These are phyloP conservation scores for Terana coerulea DNA, from an alignment of 768 basidiomycete species.

Conservation along the genomic window DNA sequence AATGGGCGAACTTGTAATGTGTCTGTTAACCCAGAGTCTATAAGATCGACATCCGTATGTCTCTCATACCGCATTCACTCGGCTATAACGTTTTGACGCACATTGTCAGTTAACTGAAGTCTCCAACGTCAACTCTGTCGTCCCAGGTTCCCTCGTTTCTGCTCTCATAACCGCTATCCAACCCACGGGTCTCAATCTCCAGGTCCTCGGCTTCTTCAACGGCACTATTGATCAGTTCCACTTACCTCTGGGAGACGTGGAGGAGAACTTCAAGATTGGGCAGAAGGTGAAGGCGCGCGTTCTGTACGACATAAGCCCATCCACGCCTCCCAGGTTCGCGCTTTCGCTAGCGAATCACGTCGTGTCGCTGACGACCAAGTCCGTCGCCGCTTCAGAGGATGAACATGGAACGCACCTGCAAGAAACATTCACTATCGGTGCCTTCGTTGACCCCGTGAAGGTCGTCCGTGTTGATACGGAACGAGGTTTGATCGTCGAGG, in stretches of 20 bases:
- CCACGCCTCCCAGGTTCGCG: conserved; percentile 80
- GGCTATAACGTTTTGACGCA: not conserved
- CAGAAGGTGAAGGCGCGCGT: conserved; percentile 82
- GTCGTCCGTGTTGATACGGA: conserved; percentile 75
- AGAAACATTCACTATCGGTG: conserved; percentile 70
- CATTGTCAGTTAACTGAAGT: conserved; percentile 73
- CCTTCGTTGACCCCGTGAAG: conserved; percentile 65
- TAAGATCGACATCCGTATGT: conserved; percentile 56
- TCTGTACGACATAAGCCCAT: conserved; percentile 68
- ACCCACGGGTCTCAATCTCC: conserved; percentile 76
- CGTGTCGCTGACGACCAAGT: conserved; percentile 46
- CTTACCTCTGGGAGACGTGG: conserved; percentile 42
- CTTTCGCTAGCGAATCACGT: conserved; percentile 74
- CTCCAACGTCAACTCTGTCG: conserved; percentile 70
- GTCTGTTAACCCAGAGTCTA: conserved; percentile 43
- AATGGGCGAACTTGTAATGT: conserved; percentile 82
- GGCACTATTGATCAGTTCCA: conserved; percentile 87
- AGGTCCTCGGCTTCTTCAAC: conserved; percentile 88
- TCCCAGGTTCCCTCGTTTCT: conserved; percentile 84
- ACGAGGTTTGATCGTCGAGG: conserved; percentile 72
- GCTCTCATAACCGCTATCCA: conserved; percentile 75
- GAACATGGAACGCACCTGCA: conserved; percentile 32
- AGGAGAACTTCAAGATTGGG: conserved; percentile 53
- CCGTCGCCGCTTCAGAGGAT: conserved; percentile 23
- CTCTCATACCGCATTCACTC: not conserved